phyloP scores from a whole-genome alignment of 208 protist genomes.

The Trypanosoma vivax region DNA sequence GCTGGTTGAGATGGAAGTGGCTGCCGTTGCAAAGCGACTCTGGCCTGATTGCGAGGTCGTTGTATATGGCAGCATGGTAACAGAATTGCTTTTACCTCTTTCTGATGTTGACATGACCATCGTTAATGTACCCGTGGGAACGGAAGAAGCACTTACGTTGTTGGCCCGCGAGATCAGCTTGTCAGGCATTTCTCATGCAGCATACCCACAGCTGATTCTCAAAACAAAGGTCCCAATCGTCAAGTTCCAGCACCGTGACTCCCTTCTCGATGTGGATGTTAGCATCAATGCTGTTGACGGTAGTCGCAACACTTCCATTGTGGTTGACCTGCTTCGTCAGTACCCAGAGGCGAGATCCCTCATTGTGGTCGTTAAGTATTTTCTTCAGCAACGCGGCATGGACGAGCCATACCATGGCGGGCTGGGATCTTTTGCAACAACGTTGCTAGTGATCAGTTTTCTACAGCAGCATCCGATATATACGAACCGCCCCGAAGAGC shows the following conservation, averaged over 20 bases:
- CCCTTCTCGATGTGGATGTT: conserved; percentile 85
- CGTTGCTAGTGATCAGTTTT: conserved; percentile 87
- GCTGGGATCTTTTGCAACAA: conserved; percentile 85
- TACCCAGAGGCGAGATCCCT: conserved; percentile 81
- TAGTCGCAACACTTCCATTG: conserved; percentile 62
- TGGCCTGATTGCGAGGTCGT: conserved; percentile 71
- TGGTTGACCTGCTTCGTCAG: conserved; percentile 42
- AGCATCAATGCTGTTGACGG: conserved; percentile 84
- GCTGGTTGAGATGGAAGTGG: conserved; percentile 55
- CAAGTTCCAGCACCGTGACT: conserved; percentile 80
- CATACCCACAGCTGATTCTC: conserved; percentile 82
- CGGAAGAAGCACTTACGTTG: conserved; percentile 52
- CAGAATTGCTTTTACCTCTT: conserved; percentile 78
- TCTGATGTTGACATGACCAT: conserved; percentile 84
- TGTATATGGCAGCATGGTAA: conserved; percentile 85
- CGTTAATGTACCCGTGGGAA: conserved; percentile 35
- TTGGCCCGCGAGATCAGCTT: conserved; percentile 60
- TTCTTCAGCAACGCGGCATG: conserved; percentile 86
- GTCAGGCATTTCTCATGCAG: conserved; percentile 47
- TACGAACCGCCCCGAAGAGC: conserved; percentile 34
- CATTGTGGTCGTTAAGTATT: conserved; percentile 87
- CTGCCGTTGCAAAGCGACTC: conserved; percentile 42
- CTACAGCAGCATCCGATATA: conserved; percentile 87
- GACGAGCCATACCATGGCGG: conserved; percentile 92
- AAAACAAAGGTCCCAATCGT: conserved; percentile 92